Evolutionary conservation across 1,284 basidiomycete species (phyloP).

Genomic region (Pseudozyma tsukubaensis): DNA sequence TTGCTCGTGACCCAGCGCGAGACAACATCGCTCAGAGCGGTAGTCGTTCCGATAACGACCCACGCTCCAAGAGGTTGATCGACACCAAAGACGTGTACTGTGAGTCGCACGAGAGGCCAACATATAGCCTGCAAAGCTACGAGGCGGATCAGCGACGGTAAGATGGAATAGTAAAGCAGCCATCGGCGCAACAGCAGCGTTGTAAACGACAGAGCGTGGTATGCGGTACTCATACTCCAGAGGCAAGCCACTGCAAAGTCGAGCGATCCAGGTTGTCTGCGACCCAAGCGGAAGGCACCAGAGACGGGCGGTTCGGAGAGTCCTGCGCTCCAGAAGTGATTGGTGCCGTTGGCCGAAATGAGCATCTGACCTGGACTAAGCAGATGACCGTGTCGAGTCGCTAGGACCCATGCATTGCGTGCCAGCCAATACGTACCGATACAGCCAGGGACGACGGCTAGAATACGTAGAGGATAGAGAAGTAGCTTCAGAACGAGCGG

Average conservation of each 20-base stretch:
- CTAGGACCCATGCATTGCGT: conserved; percentile 44
- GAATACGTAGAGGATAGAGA: conserved; percentile 60
- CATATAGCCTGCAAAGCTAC: conserved; percentile 84
- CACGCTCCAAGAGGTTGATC: conserved; percentile 79
- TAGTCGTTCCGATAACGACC: conserved; percentile 84
- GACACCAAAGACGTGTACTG: conserved; percentile 77
- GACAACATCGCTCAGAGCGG: conserved; percentile 69
- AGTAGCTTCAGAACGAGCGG: conserved; percentile 54
- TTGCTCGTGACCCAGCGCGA: conserved; percentile 68
- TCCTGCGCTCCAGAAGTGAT: conserved; percentile 17
- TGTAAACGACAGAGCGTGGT: conserved; percentile 81
- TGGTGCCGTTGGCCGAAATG: conserved; percentile 27
- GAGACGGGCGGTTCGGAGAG: conserved; percentile 3
- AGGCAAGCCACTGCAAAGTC: conserved; percentile 58
- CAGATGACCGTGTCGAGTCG: conserved; percentile 26
- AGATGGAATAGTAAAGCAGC: conserved; percentile 82
- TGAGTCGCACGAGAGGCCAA: conserved; percentile 86
- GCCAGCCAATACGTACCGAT: conserved; percentile 64
- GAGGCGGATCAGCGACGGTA: conserved; percentile 83
- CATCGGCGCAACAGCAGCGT: conserved; percentile 83
- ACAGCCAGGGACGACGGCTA: conserved; percentile 64
- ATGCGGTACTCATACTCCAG: conserved; percentile 77
- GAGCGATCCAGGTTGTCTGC: conserved; percentile 43
- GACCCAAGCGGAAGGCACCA: conserved; percentile 18
- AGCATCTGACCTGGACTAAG: conserved; percentile 32